These are phyloP conservation scores for Fusarium sp. DNA, from an alignment of 2,329 filamentous ascomycete genomes.

Conservation along the genomic window DNA sequence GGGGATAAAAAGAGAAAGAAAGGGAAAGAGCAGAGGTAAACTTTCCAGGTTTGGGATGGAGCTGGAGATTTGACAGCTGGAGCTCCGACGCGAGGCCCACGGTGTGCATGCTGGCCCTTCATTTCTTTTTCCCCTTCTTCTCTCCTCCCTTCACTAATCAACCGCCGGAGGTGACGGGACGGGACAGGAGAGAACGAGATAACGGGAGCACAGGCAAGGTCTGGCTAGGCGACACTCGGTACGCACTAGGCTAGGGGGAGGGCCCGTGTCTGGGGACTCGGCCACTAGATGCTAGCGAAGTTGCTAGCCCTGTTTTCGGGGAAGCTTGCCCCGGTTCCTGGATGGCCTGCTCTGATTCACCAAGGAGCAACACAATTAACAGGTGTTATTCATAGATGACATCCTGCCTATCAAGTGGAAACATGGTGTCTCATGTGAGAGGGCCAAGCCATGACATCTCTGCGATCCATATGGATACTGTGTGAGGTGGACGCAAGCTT, in stretches of 20 bases:
- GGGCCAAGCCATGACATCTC: background rate
- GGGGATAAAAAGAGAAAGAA: conserved; percentile 16
- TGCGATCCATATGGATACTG: background rate
- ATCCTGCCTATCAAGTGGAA: conserved; percentile 4
- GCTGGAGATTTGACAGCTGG: background rate
- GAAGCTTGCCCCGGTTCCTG: conserved; percentile 20
- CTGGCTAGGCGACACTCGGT: background rate
- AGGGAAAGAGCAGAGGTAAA: background rate
- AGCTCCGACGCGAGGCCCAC: background rate
- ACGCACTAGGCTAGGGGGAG: conserved; percentile 11
- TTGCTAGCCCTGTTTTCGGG: conserved; percentile 21
- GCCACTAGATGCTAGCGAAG: conserved; percentile 35
- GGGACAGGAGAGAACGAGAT: conserved; percentile 1
- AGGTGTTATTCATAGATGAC: background rate
- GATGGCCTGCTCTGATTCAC: conserved; percentile 9
- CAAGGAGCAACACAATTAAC: conserved; percentile 9
- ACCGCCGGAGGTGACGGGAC: background rate
- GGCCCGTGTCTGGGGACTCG: conserved; percentile 25
- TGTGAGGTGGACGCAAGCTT: background rate
- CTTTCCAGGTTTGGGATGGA: background rate
- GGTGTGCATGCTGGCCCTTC: background rate
- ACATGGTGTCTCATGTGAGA: background rate
- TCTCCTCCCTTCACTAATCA: background rate
- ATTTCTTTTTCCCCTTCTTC: background rate
- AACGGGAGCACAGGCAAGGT: conserved; percentile 20